Base-by-base conservation (phyloP, 2,329 filamentous ascomycete species). In the Alternaria atra region DNA sequence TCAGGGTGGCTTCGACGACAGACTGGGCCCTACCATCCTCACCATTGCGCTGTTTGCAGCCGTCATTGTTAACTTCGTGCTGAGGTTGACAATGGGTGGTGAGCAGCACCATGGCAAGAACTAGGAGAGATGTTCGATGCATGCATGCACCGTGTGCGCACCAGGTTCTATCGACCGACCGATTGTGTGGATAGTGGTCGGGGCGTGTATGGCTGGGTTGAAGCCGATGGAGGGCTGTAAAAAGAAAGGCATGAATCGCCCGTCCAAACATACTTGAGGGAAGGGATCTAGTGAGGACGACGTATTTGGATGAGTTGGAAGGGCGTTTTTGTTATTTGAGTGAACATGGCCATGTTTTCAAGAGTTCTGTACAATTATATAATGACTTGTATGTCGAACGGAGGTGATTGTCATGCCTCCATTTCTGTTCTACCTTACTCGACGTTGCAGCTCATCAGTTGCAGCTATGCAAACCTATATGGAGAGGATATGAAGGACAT, bases 1-100 rank as follows among this genome's bases (percentile, higher is more conserved):
- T 8, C 94, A 97, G 84, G 92, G 93, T 55, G 95, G 95, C 23
- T 98, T 99, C 77, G 95, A 99, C 78, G 95, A 99, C 83, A 88
- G 94, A 42, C 94, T 97, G 73, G 95, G 95, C 7, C 95, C 95
- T 5, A 97, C 94, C 0, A 87, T 98, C 52, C 81, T 99, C 79
- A 92, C 94, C 50, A 86, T 97, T 72, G 91, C 94, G 55, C 83
- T 99, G 68, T 82, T 97, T 72, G 85, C 92, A 48, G 95, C 94
- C 13, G 92, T 99, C n/a, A 84, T 97, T 55, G 92, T 97, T 74
- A 99, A 99, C 84, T 98, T 99, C 78, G 90, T 97, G 37, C 83
- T 99, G 76, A 75, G 76, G 65, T 40, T 78, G 54, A 73, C 72
- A 34, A 59, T 73, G 63, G 68, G 68, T 23, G 52, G 63, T 27